Evolutionary conservation across 257 asterid species (phyloP).

Genomic region (Solanum chilense): DNA sequence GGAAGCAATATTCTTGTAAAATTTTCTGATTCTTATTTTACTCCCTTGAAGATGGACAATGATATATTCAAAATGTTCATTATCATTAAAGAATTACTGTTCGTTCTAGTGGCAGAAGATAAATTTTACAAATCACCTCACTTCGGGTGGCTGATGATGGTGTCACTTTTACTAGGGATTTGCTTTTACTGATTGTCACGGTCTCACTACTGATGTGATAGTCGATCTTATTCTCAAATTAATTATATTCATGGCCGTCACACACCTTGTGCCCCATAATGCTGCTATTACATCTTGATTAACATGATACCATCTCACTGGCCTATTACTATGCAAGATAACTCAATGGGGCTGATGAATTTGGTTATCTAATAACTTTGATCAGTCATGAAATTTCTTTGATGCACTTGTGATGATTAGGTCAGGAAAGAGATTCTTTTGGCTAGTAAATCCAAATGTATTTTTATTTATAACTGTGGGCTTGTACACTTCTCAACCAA

Average conservation of each 20-base stretch:
- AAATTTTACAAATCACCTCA: neutral
- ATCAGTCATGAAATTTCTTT: neutral
- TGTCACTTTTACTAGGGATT: neutral
- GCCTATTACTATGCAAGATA: neutral
- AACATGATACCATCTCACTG: neutral
- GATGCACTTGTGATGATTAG: neutral
- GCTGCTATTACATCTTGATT: neutral
- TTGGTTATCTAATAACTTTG: neutral
- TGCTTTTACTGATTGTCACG: neutral
- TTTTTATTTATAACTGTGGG: neutral
- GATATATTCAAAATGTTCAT: neutral
- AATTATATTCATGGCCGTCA: neutral
- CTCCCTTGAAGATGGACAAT: neutral
- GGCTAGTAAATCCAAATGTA: neutral
- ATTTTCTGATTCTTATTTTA: neutral
- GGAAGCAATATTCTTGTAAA: neutral
- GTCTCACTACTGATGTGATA: neutral
- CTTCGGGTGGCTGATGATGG: neutral
- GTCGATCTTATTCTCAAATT: neutral
- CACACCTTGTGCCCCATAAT: neutral
- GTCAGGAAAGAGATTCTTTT: neutral
- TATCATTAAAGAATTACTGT: neutral
- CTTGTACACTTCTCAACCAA: neutral
- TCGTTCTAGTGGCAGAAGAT: neutral
- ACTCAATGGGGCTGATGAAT: neutral